Base-by-base conservation (phyloP, 1,284 basidiomycete species). In the Trichosporon sp. region DNA sequence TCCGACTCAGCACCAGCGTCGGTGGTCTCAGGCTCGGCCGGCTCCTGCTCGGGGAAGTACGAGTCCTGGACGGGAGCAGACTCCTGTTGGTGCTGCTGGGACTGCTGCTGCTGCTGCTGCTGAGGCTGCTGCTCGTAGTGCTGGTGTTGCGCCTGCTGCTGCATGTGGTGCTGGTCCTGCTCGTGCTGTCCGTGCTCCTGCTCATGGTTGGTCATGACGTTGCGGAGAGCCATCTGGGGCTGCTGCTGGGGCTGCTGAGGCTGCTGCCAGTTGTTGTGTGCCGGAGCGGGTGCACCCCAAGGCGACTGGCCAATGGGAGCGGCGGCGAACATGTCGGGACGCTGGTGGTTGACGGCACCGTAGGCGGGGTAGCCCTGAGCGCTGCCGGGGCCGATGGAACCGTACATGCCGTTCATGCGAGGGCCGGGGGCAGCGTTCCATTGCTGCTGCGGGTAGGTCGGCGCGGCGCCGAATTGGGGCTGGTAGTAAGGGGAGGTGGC, bases 211-310 rank as follows among this genome's bases (percentile, higher is more conserved):
- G 46, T 27, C 31, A 44, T 44, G 13, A 54, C 34, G 25, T 60
- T 52, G 25, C 32, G 58, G 58, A 40, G 66, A 54, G 32, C 56
- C 59, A 62, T 37, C 40, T 46, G 52, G 40, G 32, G 36, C 40
- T 58, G 46, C 33, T 58, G 46, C 36, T 66, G 62, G 19, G 63
- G 60, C 46, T 67, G 69, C 62, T 71, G 70, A 19, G 64, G 65
- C 37, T 68, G 70, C 57, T 61, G 60, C 61, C 61, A 63, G 29
- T 66, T 29, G 54, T 54, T 54, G 16, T 13, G 14, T 16, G 59
- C 44, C 11, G 62, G 56, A 59, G 46, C 68, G 65, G 71, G 69
- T 2, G 71, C 65, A 25, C 69, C 71, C 74, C 75, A 77, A 2
- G 74, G 73, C 19, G 73, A 73, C 59, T 63, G 64, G 37, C 63